Evolutionary conservation across 345 rosid genomes (phyloP).

Genomic region (Populus tremula): DNA sequence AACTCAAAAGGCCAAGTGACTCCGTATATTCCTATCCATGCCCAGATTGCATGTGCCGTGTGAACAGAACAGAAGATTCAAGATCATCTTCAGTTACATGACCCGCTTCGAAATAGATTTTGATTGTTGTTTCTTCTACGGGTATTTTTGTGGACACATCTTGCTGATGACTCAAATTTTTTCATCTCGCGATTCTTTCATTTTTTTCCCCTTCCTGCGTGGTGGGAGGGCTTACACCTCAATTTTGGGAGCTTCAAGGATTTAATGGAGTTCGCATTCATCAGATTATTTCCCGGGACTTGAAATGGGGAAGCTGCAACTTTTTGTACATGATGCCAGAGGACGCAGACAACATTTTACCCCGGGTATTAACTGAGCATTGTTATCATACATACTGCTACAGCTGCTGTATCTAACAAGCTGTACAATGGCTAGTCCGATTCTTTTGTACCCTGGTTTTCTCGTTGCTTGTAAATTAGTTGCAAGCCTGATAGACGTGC

Average conservation of each 20-base stretch:
- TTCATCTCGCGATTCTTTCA: slow-evolving; percentile 47
- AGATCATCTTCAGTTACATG: slow-evolving; percentile 43
- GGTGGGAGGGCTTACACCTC: slow-evolving; percentile 37
- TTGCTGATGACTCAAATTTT: slow-evolving; percentile 32
- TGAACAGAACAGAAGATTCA: slow-evolving; percentile 55
- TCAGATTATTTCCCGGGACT: slow-evolving; percentile 26
- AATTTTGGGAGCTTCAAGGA: slow-evolving; percentile 35
- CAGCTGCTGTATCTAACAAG: slow-evolving; percentile 50
- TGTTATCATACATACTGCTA: slow-evolving; percentile 25
- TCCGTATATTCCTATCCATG: slow-evolving; percentile 89
- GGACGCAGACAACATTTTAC: slow-evolving; percentile 8
- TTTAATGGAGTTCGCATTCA: slow-evolving; percentile 27
- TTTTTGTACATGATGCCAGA: slow-evolving; percentile 35
- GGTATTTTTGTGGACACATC: slow-evolving; percentile 23
- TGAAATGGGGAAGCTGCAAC: slow-evolving; percentile 25
- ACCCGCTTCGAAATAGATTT: slow-evolving; percentile 13
- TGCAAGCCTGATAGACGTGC: slow-evolving; percentile 21
- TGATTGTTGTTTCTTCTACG: slow-evolving; percentile 21
- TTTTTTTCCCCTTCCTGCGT: slow-evolving; percentile 25
- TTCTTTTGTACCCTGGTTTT: slow-evolving; percentile 35
- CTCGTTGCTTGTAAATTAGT: slow-evolving; percentile 30
- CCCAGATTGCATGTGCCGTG: slow-evolving; percentile 94
- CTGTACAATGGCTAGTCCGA: slow-evolving; percentile 32
- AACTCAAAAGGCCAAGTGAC: slow-evolving; percentile 80
- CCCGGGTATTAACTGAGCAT: slow-evolving; percentile 30